Evolutionary conservation across 2,329 filamentous ascomycete genomes (phyloP), one percentile per base, ranked within the genome.

Genomic region (Trichoderma oligosporum): DNA sequence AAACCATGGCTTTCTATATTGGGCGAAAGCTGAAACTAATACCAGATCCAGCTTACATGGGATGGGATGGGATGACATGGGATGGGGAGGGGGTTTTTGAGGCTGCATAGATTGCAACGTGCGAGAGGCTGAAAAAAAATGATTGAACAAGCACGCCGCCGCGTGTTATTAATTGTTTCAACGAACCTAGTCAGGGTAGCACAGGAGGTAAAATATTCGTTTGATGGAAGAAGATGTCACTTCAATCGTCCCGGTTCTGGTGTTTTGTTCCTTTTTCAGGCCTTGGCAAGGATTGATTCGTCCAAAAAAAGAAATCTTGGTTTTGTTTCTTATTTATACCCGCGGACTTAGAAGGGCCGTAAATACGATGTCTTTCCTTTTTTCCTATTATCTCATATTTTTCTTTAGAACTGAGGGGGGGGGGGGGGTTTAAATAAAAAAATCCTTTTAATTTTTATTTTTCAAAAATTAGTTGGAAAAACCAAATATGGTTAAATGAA

Each of bases 21-120:
- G 36, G 55, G 55, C 35, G n/a, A 36, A 9, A 52, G 55, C 55
- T 57, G 55, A 57, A 57, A 42, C 55, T 52, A 52, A 44, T 24
- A 52, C 46, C n/a, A 44, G 46, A 57, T 25, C 35, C 29, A 51
- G 47, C 39, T 52, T 41, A 39, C 55, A 52, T 44, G 38, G 45
- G 46, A 35, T 20, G n/a, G 53, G 53, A n/a, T 48, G 22, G n/a
- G n/a, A n/a, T n/a, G n/a, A n/a, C 29, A 41, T 36, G 16, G 46
- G 24, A n/a, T 20, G 18, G n/a, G n/a, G n/a, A n/a, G n/a, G n/a
- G n/a, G n/a, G n/a, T n/a, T n/a, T n/a, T n/a, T n/a, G n/a, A n/a
- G n/a, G n/a, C 24, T 18, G 36, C 36, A 38, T 55, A 27, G 22
- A 49, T 27, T 24, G 39, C 55, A n/a, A 57, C 55, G 38, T 57